Conservation (phyloP, 2,329 filamentous ascomycete species). For the Dactylellina cionopaga region DNA sequence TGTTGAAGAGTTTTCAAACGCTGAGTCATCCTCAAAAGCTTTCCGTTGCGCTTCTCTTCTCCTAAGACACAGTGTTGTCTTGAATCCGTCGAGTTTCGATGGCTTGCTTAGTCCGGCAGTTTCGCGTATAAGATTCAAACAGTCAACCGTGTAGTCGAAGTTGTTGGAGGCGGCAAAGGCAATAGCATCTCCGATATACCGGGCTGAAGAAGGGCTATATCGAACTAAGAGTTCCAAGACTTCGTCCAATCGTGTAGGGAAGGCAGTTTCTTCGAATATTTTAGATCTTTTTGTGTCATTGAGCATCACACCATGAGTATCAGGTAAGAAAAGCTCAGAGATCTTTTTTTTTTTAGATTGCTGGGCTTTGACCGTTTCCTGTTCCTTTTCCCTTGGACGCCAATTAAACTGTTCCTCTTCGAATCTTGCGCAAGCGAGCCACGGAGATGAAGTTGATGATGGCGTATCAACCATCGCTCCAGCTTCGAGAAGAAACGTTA, state of each 20-base stretch:
- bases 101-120: not conserved
- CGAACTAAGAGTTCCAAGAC: slow-evolving; percentile 3
- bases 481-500: slow-evolving; percentile 35
- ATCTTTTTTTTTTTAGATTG: too few species aligned
- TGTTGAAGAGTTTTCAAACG: not conserved
- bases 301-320: slow-evolving; percentile 1
- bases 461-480: slow-evolving; percentile 45
- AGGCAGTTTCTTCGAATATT: not conserved
- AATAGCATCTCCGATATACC: slow-evolving; percentile 9
- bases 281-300: not conserved
- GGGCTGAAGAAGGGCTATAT: slow-evolving; percentile 2
- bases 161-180: slow-evolving; percentile 3
- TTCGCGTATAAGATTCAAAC: not conserved
- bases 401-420: slow-evolving; percentile 8
- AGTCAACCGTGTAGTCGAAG: slow-evolving; percentile 23
- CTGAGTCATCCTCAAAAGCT: not conserved
- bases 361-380: not conserved
- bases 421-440: slow-evolving; percentile 62
- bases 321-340: not conserved
- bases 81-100: not conserved
- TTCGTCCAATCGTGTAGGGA: slow-evolving; percentile 6
- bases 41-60: slow-evolving; percentile 9
- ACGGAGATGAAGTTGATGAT: slow-evolving; percentile 64
- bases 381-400: not conserved
- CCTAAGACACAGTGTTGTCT: not conserved